Base-by-base conservation (phyloP, 768 basidiomycete species). In the Aureoboletus auriporus region DNA sequence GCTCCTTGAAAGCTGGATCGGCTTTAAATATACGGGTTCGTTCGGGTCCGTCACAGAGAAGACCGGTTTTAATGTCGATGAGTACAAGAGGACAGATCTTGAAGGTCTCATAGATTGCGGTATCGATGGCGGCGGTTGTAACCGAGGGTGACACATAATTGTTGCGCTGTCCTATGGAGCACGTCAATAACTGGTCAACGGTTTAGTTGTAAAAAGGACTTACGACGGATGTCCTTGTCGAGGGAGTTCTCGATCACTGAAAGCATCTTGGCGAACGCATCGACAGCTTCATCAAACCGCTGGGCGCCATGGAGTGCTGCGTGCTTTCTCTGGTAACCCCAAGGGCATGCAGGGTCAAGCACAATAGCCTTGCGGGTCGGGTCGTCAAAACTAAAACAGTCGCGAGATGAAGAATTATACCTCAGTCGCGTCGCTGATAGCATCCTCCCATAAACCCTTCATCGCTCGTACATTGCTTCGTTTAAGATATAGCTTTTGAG, bases 371-470 rank as follows among this genome's bases (percentile, higher is more conserved):
- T 39, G n/a, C 10, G 9, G 42, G 14, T 12, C 28, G 9, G 3
- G 23, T n/a, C 13, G 36, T 41, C 42, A 49, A 11, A 5, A 20
- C 28, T 4, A 26, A n/a, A 35, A 10, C 10, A 8, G 1, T 3
- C 10, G 12, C 6, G 17, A 30, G 13, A 42, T 33, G 34, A 14
- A 35, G 7, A 36, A 28, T 13, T 33, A 39, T 47, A 58, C 56
- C 30, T 50, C 16, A 17, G 53, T 37, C 6, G 56, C 56, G 16
- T 58, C 56, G 7, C 38, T 23, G 12, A 58, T 20, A 28, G 56
- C 56, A 33, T 49, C 55, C n/a, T 44, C 49, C 56, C 54, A 58
- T 23, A 39, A 48, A 4, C 43, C 36, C 29, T 33, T 43, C 42
- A 33, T 39, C 6, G 42, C 49, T 28, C 42, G 51, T 10, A 35